These are phyloP conservation scores for Amniculicola lignicola DNA, from an alignment of 495 filamentous ascomycete species.

Conservation along the genomic window DNA sequence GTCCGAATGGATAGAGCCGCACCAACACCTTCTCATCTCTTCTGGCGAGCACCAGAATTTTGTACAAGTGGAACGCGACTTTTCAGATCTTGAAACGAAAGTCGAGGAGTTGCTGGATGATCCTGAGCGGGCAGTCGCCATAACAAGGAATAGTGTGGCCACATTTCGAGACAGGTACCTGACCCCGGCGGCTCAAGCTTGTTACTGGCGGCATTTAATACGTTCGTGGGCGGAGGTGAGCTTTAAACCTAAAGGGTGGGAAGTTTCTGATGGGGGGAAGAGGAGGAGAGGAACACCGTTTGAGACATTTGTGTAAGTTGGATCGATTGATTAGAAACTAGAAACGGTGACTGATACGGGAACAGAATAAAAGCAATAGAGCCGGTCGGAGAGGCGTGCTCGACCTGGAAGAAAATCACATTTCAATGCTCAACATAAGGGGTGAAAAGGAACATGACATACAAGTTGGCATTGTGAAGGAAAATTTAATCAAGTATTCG, in stretches of 20 bases:
- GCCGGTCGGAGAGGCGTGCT: too few species aligned
- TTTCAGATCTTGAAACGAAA: constrained; percentile 28
- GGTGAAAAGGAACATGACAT: too few species aligned
- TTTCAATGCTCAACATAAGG: too few species aligned
- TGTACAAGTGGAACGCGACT: constrained; percentile 35
- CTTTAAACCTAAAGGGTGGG: constrained; percentile 7
- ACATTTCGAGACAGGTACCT: constrained; percentile 38
- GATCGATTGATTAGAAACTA: too few species aligned
- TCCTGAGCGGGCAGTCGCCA: constrained; percentile 10
- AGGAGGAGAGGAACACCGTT: background rate
- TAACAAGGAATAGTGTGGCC: constrained; percentile 30
- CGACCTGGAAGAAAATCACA: too few species aligned
- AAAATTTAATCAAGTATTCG: too few species aligned
- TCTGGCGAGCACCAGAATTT: constrained; percentile 32
- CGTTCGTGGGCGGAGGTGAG: constrained; percentile 29
- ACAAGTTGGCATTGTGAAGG: too few species aligned
- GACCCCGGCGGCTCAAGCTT: constrained; percentile 36
- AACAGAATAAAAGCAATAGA: too few species aligned
- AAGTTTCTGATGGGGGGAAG: background rate
- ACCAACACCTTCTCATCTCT: constrained; percentile 32
- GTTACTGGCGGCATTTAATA: constrained; percentile 38
- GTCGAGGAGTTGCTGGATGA: constrained; percentile 27
- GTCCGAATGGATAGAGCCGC: constrained; percentile 26
- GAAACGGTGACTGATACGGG: too few species aligned
- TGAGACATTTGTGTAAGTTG: constrained; percentile 6